Conservation (phyloP, 2,329 filamentous ascomycete species). For the Podosphaera xanthii region DNA sequence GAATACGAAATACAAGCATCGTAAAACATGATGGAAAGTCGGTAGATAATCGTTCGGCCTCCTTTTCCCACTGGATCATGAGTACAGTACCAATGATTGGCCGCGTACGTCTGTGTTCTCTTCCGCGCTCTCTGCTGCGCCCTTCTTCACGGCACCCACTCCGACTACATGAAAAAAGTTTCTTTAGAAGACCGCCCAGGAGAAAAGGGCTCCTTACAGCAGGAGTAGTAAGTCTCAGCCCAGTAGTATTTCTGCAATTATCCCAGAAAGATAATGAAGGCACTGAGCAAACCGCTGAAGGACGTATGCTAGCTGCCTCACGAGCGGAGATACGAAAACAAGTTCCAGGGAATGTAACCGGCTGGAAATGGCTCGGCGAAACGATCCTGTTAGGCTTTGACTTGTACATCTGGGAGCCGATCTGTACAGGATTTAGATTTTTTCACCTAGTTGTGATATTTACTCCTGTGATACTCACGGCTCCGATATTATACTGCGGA, state of each 20-base stretch:
- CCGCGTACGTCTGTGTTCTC: no score
- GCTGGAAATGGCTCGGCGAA: constrained; percentile 33
- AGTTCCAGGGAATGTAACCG: constrained; percentile 36
- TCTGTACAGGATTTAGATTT: constrained; percentile 74
- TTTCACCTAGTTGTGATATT: constrained; percentile 74
- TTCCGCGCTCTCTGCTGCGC: no score
- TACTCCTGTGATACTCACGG: constrained; percentile 60
- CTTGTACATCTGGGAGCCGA: constrained; percentile 54
- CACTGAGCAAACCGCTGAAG: constrained; percentile 49
- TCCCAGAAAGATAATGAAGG: constrained; percentile 30
- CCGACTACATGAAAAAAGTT: neutral
- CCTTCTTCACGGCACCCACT: no score
- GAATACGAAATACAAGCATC: no score
- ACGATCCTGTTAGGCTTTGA: constrained; percentile 45
- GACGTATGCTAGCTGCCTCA: constrained; percentile 69
- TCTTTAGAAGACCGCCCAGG: constrained; percentile 6
- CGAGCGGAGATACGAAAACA: constrained; percentile 52
- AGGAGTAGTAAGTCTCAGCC: constrained; percentile 21
- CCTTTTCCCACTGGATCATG: no score
- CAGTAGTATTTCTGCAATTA: constrained; percentile 32
- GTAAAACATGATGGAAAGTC: no score
- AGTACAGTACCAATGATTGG: no score
- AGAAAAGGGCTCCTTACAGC: constrained; percentile 8
- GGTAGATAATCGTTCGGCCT: no score
- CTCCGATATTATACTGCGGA: constrained; percentile 68